Base-by-base conservation (phyloP, 805 yeast species). In the Torulaspora maleeae region DNA sequence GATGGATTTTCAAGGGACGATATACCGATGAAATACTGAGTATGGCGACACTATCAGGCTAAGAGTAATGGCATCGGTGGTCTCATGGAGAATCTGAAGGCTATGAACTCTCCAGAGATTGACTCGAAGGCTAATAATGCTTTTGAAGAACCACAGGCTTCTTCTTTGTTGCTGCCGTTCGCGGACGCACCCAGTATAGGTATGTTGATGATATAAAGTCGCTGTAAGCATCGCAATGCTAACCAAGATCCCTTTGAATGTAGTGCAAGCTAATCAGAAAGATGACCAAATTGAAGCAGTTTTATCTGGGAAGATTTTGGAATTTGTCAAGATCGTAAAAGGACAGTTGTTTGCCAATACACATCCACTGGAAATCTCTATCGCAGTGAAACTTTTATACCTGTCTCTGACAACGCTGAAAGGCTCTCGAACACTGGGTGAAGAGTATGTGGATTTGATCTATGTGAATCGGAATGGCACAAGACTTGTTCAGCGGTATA, bases 161-260 rank as follows among this genome's bases (percentile, higher is more conserved):
- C 20, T 8, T 35, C 44, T 17, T 28, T 44, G 11, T 24, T 45
- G 19, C 47, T 80, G 12, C 85, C 90, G 1, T 82, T 78, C 61
- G 95, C 96, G 1, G 84, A 84, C 57, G 90, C 96, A 1, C 90
- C 96, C 0, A 83, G 90, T 9, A 86, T 90, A 56, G 83, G 83
- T 79, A 69, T 53, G 83, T 74, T 19, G 9, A 17, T 29, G n/a
- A 15, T 22, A 11, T 25, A 11, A 17, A 13, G 16, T 27, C 9
- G 25, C 32, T 11, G n/a, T 5, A 15, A 13, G 20, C 27, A 27
- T 36, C 36, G 22, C 11, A 28, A 24, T 38, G 33, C 44, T 39
- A 39, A 35, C 48, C 27, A 9, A 4, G 10, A 22, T 4, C 11
- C 25, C 15, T 20, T 32, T 8, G 13, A 37, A 32, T n/a, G 16